Evolutionary conservation across 768 basidiomycete genomes (phyloP).

Genomic region (Pleurotus djamor): DNA sequence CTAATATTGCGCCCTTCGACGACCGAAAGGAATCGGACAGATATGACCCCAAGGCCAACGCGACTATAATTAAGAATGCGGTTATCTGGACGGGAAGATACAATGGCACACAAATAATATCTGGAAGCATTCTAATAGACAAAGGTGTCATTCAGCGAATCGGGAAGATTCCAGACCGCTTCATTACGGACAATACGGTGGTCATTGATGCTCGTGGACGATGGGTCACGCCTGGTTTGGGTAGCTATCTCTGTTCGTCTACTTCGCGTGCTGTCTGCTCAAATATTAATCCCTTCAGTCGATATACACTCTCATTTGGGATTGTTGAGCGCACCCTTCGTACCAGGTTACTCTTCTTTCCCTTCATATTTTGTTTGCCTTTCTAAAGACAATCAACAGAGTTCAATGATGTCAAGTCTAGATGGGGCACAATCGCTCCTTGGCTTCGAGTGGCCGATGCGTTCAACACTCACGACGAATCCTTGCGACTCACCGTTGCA

Average conservation of each 20-base stretch:
- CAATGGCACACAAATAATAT: slow-evolving; percentile 52
- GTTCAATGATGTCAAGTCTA: slow-evolving; percentile 60
- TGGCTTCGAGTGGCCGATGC: slow-evolving; percentile 84
- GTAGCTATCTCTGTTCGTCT: not conserved
- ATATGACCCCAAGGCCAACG: slow-evolving; percentile 56
- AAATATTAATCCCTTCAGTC: slow-evolving; percentile 29
- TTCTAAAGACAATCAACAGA: slow-evolving; percentile 23
- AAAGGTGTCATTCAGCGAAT: slow-evolving; percentile 53
- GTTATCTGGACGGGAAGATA: slow-evolving; percentile 60
- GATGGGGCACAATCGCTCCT: slow-evolving; percentile 66
- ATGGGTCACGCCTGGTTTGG: slow-evolving; percentile 72
- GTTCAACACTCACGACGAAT: slow-evolving; percentile 83
- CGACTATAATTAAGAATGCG: slow-evolving; percentile 70
- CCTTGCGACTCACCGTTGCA: slow-evolving; percentile 70
- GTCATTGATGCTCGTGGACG: slow-evolving; percentile 56
- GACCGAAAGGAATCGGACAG: slow-evolving; percentile 48
- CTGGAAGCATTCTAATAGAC: slow-evolving; percentile 59
- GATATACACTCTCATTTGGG: slow-evolving; percentile 85
- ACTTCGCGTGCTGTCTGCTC: not conserved
- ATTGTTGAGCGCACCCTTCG: slow-evolving; percentile 60
- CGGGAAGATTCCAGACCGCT: slow-evolving; percentile 38
- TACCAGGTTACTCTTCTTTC: slow-evolving; percentile 28
- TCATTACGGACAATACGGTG: slow-evolving; percentile 7
- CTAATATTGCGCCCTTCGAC: not conserved
- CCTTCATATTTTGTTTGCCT: not conserved